These are phyloP conservation scores for Arthrocladium fulminans DNA, from an alignment of 2,329 filamentous ascomycete genomes.

Conservation along the genomic window DNA sequence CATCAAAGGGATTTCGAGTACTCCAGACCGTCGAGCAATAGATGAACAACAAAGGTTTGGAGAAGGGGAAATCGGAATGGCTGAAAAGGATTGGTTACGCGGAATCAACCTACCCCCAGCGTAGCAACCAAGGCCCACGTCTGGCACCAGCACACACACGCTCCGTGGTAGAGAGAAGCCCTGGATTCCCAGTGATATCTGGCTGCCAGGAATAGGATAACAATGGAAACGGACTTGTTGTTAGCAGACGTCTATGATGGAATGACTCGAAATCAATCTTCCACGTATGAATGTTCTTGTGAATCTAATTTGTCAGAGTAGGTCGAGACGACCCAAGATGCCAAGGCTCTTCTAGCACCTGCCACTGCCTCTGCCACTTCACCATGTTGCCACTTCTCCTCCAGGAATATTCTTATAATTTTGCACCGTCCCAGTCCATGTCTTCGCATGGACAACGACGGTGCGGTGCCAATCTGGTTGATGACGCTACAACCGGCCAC, in stretches of 20 bases:
- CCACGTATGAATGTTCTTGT: neutral
- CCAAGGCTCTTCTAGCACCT: too few species aligned
- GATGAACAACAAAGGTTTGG: neutral
- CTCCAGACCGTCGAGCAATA: neutral
- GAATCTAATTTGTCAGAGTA: constrained; percentile 7
- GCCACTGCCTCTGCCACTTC: too few species aligned
- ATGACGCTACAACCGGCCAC: too few species aligned
- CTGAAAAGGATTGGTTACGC: neutral
- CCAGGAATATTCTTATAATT: neutral
- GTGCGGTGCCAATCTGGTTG: too few species aligned
- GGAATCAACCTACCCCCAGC: neutral
- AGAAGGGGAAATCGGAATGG: neutral
- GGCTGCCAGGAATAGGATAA: neutral
- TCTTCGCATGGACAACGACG: neutral
- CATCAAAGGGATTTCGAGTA: neutral
- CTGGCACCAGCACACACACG: neutral
- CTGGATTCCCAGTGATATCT: neutral
- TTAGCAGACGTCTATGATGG: constrained; percentile 5
- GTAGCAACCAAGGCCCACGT: neutral
- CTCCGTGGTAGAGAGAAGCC: neutral
- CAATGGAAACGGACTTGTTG: neutral
- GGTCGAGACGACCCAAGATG: constrained; percentile 1
- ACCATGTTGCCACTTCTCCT: neutral
- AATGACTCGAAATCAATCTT: constrained; percentile 2
- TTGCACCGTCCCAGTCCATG: neutral